These are phyloP conservation scores for Trichocomaceae sp. DNA, from an alignment of 2,329 filamentous ascomycete species.

Conservation along the genomic window DNA sequence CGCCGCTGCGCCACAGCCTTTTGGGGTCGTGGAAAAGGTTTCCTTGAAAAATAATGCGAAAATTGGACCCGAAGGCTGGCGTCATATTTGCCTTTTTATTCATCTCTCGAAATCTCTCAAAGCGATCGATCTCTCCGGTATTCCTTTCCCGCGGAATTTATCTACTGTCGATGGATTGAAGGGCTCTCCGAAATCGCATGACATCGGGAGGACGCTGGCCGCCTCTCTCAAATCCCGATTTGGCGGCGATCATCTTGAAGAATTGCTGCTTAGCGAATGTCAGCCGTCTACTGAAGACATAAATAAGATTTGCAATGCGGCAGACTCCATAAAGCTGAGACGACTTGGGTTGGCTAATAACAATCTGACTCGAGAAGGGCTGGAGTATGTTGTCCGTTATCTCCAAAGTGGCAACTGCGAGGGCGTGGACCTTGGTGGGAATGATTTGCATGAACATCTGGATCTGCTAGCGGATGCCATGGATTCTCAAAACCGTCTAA, in stretches of 20 bases:
- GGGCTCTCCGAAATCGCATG: constrained; percentile 27
- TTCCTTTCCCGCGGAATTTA: constrained; percentile 60
- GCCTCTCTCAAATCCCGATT: constrained; percentile 71
- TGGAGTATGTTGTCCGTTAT: constrained; percentile 71
- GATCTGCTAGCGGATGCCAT: constrained; percentile 33
- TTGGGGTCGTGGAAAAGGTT: constrained; percentile 75
- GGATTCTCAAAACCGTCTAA: constrained; percentile 52
- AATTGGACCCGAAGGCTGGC: constrained; percentile 82
- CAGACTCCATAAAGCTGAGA: constrained; percentile 69
- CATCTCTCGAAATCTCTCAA: constrained; percentile 85
- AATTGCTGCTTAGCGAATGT: constrained; percentile 77
- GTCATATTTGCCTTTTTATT: constrained; percentile 79
- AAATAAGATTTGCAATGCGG: constrained; percentile 69
- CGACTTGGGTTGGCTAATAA: constrained; percentile 81
- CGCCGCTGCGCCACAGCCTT: constrained; percentile 28
- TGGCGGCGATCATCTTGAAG: constrained; percentile 67
- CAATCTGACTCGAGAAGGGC: constrained; percentile 63
- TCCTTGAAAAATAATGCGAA: constrained; percentile 84
- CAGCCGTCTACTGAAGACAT: constrained; percentile 65
- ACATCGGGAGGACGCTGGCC: constrained; percentile 61
- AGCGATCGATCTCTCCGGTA: constrained; percentile 76
- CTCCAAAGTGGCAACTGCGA: constrained; percentile 71
- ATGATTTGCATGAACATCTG: constrained; percentile 58
- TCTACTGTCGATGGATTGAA: constrained; percentile 19
- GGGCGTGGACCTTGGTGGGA: constrained; percentile 82